Base-by-base conservation (phyloP, 352 stramenopile species). In the Pythium periplocum region DNA sequence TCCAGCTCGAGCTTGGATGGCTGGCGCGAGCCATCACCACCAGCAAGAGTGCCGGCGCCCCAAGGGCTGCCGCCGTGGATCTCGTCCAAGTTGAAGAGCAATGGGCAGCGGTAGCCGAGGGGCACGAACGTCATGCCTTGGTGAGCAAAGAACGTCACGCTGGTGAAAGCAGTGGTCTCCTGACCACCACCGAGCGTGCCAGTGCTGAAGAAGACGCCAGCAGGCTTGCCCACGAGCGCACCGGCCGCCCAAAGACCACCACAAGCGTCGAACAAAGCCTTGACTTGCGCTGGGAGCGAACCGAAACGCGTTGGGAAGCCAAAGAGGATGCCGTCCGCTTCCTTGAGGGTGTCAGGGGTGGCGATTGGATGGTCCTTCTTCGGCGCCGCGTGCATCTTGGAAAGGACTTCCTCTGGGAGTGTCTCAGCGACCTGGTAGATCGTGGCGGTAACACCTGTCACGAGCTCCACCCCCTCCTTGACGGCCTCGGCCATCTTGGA, bases 111-210 rank as follows among this genome's bases (percentile, higher is more conserved):
- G 64, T 83, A 86, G 58, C 88, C 90, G n/a, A 96, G 61, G 36
- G 90, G 89, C 51, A 98, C 84, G 57, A 86, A 98, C 12, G 89
- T 82, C 79, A 97, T 86, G 43, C 91, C 91, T 33, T 97, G 87
- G 73, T 97, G 86, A 0, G 83, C 62, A 26, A 97, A 70, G 71
- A 96, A 96, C 0, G 87, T 87, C n/a, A 97, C 10, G 3, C 73
- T 55, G 3, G 86, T 93, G 32, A 95, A 70, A 9, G 76, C 79
- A 9, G 86, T 93, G 40, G 87, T 97, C 66, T 97, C 91, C 73
- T 97, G 90, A 46, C 91, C 91, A 26, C 89, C 87, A 47, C 73
- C 83, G 36, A 78, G 69, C 0, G 72, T 89, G 37, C 71, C 86
- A 35, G 84, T 95, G 55, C 68, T 87, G 61, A 94, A 86, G 69